Conservation (phyloP, 2,329 filamentous ascomycete genomes). For the Aureobasidium sp. region DNA sequence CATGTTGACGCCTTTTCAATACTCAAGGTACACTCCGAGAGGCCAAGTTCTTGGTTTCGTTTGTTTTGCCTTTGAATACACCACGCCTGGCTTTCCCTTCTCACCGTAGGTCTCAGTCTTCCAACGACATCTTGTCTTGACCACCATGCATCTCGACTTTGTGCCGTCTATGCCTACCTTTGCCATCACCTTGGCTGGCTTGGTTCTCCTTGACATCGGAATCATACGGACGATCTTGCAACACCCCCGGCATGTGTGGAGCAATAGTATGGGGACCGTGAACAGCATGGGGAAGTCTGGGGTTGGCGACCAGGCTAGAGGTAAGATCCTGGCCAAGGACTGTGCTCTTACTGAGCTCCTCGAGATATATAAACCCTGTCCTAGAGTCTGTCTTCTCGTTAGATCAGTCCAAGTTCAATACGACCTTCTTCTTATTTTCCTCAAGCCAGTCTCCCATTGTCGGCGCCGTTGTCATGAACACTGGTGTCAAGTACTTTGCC, state of each 20-base stretch:
- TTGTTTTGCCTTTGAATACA: background rate
- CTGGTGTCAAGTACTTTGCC: slow-evolving; percentile 25
- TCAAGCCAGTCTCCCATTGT: slow-evolving; percentile 17
- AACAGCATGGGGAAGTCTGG: background rate
- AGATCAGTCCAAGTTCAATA: background rate
- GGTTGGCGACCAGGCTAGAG: background rate
- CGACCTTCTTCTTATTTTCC: background rate
- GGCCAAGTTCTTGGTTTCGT: slow-evolving; percentile 1
- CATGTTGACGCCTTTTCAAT: background rate
- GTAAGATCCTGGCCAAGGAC: background rate
- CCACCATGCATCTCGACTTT: background rate
- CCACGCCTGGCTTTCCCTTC: background rate
- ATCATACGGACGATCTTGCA: background rate
- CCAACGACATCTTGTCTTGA: background rate
- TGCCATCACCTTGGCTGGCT: background rate
- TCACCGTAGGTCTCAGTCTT: background rate
- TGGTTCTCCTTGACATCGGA: slow-evolving; percentile 5
- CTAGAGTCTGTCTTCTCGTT: background rate
- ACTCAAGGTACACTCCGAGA: background rate
- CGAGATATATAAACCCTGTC: background rate
- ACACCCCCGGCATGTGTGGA: slow-evolving; percentile 1
- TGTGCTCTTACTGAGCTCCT: background rate
- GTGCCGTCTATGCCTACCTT: background rate
- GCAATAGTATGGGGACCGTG: background rate
- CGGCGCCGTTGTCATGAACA: slow-evolving; percentile 28